Percentiles rank a stretch among this genome's conserved stretches.
phyloP scores from a whole-genome alignment of 2,329 filamentous ascomycete genomes.

The Drechslera avenae region DNA sequence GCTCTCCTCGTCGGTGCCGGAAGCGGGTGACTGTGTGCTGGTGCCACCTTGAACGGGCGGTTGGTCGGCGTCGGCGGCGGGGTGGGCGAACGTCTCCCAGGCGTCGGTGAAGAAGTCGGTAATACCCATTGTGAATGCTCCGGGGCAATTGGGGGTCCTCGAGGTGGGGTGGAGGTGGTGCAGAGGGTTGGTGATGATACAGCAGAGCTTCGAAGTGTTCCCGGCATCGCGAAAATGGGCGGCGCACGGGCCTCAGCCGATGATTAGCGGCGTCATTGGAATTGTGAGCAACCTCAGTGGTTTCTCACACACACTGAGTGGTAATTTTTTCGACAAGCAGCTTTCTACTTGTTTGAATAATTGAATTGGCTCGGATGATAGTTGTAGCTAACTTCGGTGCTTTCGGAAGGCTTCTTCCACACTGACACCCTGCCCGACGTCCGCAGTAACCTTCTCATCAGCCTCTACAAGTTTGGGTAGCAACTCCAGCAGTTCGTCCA shows the following conservation, averaged over 20 bases:
- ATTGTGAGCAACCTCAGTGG: slow-evolving; percentile 29
- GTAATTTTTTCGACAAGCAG: not conserved
- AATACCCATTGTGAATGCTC: slow-evolving; percentile 61
- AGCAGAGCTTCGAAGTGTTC: slow-evolving; percentile 23
- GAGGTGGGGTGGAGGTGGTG: slow-evolving; percentile 17
- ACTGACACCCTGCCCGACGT: slow-evolving; percentile 65
- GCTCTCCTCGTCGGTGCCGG: slow-evolving; percentile 53
- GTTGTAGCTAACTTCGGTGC: slow-evolving; percentile 46
- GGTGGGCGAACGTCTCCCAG: slow-evolving; percentile 66
- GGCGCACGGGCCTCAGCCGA: slow-evolving; percentile 18
- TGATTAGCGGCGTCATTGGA: slow-evolving; percentile 29
- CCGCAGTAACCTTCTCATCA: slow-evolving; percentile 56
- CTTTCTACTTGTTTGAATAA: not conserved
- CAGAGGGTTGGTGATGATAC: slow-evolving; percentile 21
- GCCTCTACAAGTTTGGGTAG: slow-evolving; percentile 53
- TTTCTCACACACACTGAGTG: not conserved
- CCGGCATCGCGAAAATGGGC: slow-evolving; percentile 33
- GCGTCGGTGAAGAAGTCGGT: slow-evolving; percentile 67
- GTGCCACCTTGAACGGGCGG: slow-evolving; percentile 48
- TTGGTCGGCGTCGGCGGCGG: slow-evolving; percentile 51
- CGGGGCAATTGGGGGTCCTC: slow-evolving; percentile 42
- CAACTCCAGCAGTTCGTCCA: slow-evolving; percentile 65
- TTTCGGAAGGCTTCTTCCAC: slow-evolving; percentile 70
- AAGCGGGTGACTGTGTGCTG: slow-evolving; percentile 46
- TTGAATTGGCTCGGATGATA: not conserved